These are phyloP conservation scores for Rhamnella rubrinervis DNA, from an alignment of 331 rosid species.

Conservation along the genomic window DNA sequence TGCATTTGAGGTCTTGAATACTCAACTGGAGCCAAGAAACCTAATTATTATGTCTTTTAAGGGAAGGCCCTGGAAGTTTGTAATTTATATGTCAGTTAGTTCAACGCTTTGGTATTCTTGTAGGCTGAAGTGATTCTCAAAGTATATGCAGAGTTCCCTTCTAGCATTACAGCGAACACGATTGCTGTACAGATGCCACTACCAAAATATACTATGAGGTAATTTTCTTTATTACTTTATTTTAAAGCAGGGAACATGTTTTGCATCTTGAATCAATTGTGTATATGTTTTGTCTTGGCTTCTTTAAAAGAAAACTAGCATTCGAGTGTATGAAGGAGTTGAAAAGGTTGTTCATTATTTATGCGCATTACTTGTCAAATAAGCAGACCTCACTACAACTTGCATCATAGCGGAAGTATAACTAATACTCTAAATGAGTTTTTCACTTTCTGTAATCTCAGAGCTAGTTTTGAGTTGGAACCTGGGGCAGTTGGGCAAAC, in stretches of 20 bases:
- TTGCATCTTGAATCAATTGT: too few relatives aligned
- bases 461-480: slow-evolving; percentile 86
- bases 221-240: slow-evolving; percentile 3
- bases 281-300: neutral
- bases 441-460: slow-evolving; percentile 34
- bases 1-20: too few relatives aligned
- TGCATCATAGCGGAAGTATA: neutral
- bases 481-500: slow-evolving; percentile 74
- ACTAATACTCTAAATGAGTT: too few relatives aligned
- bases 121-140: slow-evolving; percentile 82
- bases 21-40: too few relatives aligned
- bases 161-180: slow-evolving; percentile 73
- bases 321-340: neutral
- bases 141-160: slow-evolving; percentile 71
- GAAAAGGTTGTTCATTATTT: neutral
- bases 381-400: neutral
- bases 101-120: slow-evolving; percentile 23
- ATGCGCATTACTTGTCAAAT: neutral
- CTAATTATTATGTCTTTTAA: too few relatives aligned
- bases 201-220: slow-evolving; percentile 73
- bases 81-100: too few relatives aligned
- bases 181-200: slow-evolving; percentile 77
- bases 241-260: too few relatives aligned
- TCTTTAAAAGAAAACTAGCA: too few relatives aligned
- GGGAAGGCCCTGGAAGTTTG: too few relatives aligned